Conservation (phyloP, 352 stramenopile species). For the Globisporangium barbulae region DNA sequence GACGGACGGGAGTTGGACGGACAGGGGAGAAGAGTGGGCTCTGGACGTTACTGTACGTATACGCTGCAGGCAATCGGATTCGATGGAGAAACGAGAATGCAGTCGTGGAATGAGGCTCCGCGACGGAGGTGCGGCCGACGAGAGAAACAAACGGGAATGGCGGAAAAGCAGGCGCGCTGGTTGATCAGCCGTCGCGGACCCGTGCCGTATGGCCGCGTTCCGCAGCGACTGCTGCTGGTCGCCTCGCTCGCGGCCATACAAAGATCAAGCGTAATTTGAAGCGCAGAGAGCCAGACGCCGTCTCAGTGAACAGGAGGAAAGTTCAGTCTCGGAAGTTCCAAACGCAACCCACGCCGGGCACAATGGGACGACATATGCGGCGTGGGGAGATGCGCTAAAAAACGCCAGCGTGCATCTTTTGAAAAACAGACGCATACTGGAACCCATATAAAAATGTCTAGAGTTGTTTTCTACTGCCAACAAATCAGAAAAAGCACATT, state of each 20-base stretch:
- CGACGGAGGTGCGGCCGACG: neutral
- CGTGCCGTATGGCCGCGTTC: neutral
- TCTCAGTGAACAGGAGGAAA: neutral
- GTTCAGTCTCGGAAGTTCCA: conserved; percentile 1
- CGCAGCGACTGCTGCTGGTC: neutral
- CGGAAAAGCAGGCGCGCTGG: neutral
- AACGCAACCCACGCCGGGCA: neutral
- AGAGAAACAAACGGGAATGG: conserved; percentile 11
- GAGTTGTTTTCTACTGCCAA: neutral
- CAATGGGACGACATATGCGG: neutral
- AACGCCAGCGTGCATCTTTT: neutral
- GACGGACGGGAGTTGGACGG: neutral
- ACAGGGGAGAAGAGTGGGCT: conserved; percentile 1
- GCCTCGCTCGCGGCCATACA: neutral
- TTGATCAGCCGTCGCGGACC: neutral
- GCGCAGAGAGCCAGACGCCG: conserved; percentile 1
- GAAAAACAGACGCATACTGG: neutral
- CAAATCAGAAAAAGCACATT: neutral
- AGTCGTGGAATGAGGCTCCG: conserved; percentile 9
- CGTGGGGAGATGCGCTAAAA: neutral
- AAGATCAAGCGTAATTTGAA: neutral
- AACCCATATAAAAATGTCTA: neutral
- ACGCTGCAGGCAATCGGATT: conserved; percentile 4
- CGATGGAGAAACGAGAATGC: conserved; percentile 13
- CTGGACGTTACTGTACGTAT: neutral